phyloP scores from a whole-genome alignment of 78 protist species.

The Dictyostelium purpureum region DNA sequence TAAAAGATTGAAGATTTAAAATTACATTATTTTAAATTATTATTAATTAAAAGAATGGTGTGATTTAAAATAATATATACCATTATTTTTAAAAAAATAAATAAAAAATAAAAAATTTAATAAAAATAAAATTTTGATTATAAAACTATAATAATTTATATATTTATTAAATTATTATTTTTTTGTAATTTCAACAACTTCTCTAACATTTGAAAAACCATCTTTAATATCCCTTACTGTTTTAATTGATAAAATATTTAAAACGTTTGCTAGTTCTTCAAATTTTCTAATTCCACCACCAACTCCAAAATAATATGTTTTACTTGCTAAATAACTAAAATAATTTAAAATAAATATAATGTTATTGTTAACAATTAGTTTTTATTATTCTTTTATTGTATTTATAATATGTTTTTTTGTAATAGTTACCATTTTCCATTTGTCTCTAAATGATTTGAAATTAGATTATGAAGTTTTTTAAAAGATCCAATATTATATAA shows the following conservation, averaged over 20 bases:
- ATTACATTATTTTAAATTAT: too few species aligned
- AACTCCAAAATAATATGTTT: conserved; percentile 69
- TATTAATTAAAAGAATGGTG: too few species aligned
- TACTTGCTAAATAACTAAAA: conserved; percentile 51
- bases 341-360: neutral
- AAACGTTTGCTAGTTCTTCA: conserved; percentile 15
- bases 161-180: too few species aligned
- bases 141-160: too few species aligned
- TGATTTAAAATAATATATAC: neutral
- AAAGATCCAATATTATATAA: conserved; percentile 45
- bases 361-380: neutral
- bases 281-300: conserved; percentile 55
- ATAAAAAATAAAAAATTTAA: neutral
- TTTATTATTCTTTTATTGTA: neutral
- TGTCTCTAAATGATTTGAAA: conserved; percentile 14
- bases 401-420: neutral
- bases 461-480: conserved; percentile 16
- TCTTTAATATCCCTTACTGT: conserved; percentile 31
- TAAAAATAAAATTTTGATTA: too few species aligned
- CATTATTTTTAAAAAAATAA: neutral
- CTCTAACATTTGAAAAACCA: conserved; percentile 62
- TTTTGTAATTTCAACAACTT: conserved; percentile 16
- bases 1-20: too few species aligned
- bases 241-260: neutral
- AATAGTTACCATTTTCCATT: conserved; percentile 42